Conservation (phyloP, 1,284 basidiomycete genomes). For the Rhodofomes roseus region DNA sequence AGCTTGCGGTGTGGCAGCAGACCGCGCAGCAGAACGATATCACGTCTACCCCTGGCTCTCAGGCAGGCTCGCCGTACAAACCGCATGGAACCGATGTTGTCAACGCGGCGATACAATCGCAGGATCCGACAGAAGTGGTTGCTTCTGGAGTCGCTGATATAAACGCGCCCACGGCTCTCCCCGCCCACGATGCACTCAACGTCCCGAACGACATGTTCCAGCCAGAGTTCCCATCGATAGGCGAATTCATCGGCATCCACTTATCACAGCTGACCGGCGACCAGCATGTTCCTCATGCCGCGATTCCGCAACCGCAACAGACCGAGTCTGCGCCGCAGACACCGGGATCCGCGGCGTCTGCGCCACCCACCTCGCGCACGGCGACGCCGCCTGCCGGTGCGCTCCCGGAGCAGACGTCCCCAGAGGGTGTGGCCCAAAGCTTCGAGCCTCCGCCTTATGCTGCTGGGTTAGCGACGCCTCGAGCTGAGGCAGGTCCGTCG, state of each 20-base stretch:
- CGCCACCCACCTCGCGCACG: slow-evolving; percentile 3
- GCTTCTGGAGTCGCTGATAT: too few species aligned
- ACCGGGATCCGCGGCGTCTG: not conserved
- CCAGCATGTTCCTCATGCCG: not conserved
- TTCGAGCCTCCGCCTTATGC: not conserved
- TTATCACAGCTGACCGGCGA: not conserved
- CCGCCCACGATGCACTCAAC: too few species aligned
- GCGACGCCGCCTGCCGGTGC: slow-evolving; percentile 7
- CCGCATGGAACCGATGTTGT: not conserved
- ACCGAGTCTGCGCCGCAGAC: not conserved
- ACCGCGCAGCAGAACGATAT: not conserved
- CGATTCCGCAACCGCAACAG: not conserved
- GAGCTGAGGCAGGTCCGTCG: not conserved
- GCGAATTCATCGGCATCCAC: not conserved
- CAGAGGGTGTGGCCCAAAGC: too few species aligned
- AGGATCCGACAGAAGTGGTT: not conserved
- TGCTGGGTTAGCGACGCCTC: not conserved
- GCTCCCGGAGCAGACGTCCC: not conserved
- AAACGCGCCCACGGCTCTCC: too few species aligned
- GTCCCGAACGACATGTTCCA: too few species aligned
- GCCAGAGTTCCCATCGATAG: not conserved
- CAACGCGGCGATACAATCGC: not conserved
- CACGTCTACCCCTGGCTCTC: not conserved
- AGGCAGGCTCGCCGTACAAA: not conserved
- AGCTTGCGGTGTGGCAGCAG: slow-evolving; percentile 4